phyloP scores from a whole-genome alignment of 75 land plant genomes.

The Cryptomeria japonica region DNA sequence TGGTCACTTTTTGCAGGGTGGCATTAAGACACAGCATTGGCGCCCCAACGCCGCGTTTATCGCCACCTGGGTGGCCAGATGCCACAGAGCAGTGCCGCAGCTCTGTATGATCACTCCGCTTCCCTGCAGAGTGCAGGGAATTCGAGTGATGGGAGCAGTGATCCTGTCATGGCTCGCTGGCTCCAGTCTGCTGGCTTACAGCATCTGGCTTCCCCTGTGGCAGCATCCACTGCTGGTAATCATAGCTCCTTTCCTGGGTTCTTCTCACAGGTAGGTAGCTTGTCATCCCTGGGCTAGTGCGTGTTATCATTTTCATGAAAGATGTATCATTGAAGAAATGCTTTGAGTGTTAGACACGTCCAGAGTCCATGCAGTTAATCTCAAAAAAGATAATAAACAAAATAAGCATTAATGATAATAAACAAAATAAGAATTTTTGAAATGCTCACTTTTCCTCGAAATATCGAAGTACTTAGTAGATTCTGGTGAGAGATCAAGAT shows the following conservation, averaged over 20 bases:
- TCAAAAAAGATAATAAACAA: neutral
- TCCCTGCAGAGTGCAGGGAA: slow-evolving; percentile 29
- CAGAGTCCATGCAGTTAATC: neutral
- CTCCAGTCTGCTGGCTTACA: slow-evolving; percentile 97
- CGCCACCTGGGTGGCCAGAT: slow-evolving; percentile 72
- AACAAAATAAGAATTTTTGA: too few species aligned
- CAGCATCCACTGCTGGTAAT: slow-evolving; percentile 57
- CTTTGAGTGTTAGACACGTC: neutral
- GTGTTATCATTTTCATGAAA: neutral
- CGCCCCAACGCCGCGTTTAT: slow-evolving; percentile 63
- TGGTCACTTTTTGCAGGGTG: neutral
- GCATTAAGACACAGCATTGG: slow-evolving; percentile 31
- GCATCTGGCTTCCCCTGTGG: slow-evolving; percentile 89
- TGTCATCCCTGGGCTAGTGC: neutral
- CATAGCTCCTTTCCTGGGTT: slow-evolving; percentile 73
- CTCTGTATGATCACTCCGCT: slow-evolving; percentile 44
- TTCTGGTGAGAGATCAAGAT: neutral
- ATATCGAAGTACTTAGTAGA: neutral
- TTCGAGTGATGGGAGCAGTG: slow-evolving; percentile 44
- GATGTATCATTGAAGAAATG: neutral
- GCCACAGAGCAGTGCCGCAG: slow-evolving; percentile 59
- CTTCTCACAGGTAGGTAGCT: slow-evolving; percentile 74
- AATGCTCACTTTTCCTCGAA: neutral
- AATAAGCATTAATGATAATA: neutral
- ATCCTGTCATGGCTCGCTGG: slow-evolving; percentile 98